Base-by-base conservation (phyloP, 2,329 filamentous ascomycete species). In the Alternaria triticimaculans region DNA sequence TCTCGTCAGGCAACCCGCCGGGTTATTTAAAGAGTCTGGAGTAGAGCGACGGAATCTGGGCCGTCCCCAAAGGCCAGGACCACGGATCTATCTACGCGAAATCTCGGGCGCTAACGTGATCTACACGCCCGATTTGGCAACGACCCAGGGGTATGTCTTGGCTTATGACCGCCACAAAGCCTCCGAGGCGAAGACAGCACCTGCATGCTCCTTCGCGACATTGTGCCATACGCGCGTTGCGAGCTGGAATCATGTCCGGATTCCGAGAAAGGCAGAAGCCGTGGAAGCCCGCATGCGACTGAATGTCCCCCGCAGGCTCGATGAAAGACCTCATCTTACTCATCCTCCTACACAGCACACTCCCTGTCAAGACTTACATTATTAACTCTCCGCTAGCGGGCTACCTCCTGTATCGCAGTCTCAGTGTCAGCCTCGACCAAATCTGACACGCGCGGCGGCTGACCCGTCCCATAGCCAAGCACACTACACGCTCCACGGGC, bases 391-490 rank as follows among this genome's bases (percentile, higher is more conserved):
- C 49, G 49, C 49, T 53, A 53, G 33, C 48, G 43, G 53, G 28
- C 44, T 33, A 26, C 23, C 55, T 53, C 33, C 55, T 55, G 50
- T 45, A 41, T 26, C 49, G 15, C 28, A 41, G 49, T 53, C 49
- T 53, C 30, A 25, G 20, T 53, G 30, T 53, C 37, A 46, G 37
- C 55, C 37, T 53, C 28, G 15, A 53, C 58, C 58, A n/a, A 26
- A 30, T 45, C 58, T 62, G 64, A 61, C 56, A 64, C 51, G 45
- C 60, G 28, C 50, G 56, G 58, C 55, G 62, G 60, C 55, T 58
- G 57, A 60, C 44, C 60, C 55, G 30, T 57, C 45, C 44, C 37
- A 60, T 26, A 8, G 65, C 65, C 65, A 69, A 67, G 67, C 25
- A 56, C 61, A 61, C 59, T 58, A 63, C 45, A 23, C 18, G 30